Base-by-base conservation (phyloP, 1,284 basidiomycete genomes). In the Mycena citricolor region DNA sequence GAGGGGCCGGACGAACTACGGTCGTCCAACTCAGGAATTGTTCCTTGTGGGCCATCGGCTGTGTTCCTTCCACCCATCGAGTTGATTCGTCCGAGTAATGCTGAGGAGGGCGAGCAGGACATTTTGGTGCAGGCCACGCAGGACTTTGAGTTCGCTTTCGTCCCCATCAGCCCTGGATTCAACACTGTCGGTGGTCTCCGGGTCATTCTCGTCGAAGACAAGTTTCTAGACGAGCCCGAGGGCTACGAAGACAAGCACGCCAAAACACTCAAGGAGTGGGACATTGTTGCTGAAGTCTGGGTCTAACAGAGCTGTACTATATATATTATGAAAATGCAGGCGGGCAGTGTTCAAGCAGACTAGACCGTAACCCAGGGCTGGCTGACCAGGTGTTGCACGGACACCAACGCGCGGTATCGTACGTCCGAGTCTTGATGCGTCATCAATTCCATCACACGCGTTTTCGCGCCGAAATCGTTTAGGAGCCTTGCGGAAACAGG, bases 391-490 rank as follows among this genome's bases (percentile, higher is more conserved):
- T 80, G 78, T 55, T 90, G 87, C 12, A 93, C 90, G 3, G 88
- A 83, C 14, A 95, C 71, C 32, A 98, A 71, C 4, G 94, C 91
- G 51, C 86, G 83, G 71, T 97, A 98, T 56, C 92, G 82, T 44
- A 98, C 93, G 59, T 98, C 88, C 20, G 88, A 70, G 64, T 95
- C 84, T 24, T 79, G 70, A 64, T 97, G 89, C 4, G 83, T 81
- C 90, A 99, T 94, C 44, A 99, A 76, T 58, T 95, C 86, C 92
- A 99, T 97, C 11, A 94, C 89, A 19, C 85, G 78, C 6, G 81
- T 83, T 70, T 99, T 99, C 10, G 83, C 95, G 22, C 90, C 87
- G 24, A 94, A 70, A 51, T 93, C 85, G 23, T 86, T 82, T 34
- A 97, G 76, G 19, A 83, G 71, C 61, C 92, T 94, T 57, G 44